Evolutionary conservation across 164 flowering plant species (phyloP).

Genomic region (Chloranthus sessilifolius): DNA sequence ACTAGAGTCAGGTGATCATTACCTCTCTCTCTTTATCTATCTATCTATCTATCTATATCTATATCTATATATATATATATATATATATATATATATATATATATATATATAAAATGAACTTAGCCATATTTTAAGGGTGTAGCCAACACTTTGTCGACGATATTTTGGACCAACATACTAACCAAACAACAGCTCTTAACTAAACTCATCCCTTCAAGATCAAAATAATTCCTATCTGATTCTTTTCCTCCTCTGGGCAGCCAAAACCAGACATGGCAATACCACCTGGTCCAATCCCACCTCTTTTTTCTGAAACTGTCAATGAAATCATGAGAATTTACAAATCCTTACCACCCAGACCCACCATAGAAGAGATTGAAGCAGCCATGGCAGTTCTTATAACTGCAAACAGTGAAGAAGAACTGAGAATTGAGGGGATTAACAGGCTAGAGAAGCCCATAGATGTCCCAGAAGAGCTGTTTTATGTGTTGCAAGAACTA

Average conservation of each 20-base stretch:
- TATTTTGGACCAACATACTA: too few relatives aligned
- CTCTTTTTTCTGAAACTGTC: conserved; percentile 30
- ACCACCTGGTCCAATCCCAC: conserved; percentile 15
- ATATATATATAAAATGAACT: too few relatives aligned
- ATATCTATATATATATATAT: too few relatives aligned
- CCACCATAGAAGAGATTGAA: conserved; percentile 57
- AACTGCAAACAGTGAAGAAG: conserved; percentile 40
- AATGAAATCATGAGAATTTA: conserved; percentile 48
- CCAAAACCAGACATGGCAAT: conserved; percentile 15
- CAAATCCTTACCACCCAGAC: conserved; percentile 60
- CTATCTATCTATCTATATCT: too few relatives aligned
- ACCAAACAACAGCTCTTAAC: too few relatives aligned
- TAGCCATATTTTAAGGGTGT: too few relatives aligned
- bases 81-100: too few relatives aligned
- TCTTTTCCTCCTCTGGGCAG: background rate
- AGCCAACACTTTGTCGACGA: too few relatives aligned
- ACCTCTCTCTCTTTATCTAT: too few relatives aligned
- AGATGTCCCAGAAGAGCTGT: conserved; percentile 57
- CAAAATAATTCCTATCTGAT: too few relatives aligned
- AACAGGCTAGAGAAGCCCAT: conserved; percentile 18
- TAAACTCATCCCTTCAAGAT: too few relatives aligned
- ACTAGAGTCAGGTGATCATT: too few relatives aligned
- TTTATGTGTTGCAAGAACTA: conserved; percentile 32
- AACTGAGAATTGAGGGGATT: conserved; percentile 42
- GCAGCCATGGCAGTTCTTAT: conserved; percentile 46